Percentiles rank a stretch among this genome's conserved stretches.
Conservation (phyloP, 305 asterid species). For the Ruellia speciosa region DNA sequence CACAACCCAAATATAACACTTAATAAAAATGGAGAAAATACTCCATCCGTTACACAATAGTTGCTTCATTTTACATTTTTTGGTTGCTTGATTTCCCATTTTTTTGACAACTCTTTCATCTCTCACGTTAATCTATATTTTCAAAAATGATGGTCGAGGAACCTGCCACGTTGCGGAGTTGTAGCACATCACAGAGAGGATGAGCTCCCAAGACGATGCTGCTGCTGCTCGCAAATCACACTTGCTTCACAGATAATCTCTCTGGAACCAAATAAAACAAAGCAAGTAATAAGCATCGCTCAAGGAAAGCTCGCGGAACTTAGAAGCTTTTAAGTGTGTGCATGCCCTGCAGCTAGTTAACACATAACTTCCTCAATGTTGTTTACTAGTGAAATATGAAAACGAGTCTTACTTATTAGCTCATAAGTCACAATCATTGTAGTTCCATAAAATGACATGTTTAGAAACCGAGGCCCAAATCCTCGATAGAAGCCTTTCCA, state of each 20-base stretch:
- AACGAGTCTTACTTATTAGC: conserved; percentile 54
- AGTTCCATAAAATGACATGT: conserved; percentile 88
- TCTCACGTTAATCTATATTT: too few relatives aligned
- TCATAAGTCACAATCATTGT: conserved; percentile 91
- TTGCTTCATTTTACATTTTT: too few relatives aligned
- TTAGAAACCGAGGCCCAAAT: conserved; percentile 78
- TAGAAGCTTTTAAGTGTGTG: neutral
- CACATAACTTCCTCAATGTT: neutral
- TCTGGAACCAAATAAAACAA: conserved; percentile 30
- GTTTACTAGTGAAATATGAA: neutral
- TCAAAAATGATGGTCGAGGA: too few relatives aligned
- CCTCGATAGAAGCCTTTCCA: conserved; percentile 90
- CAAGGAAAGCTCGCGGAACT: neutral
- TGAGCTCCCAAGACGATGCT: too few relatives aligned
- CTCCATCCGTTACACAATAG: too few relatives aligned
- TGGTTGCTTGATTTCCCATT: too few relatives aligned
- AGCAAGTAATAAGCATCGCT: neutral
- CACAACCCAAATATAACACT: too few relatives aligned
- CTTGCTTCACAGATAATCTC: conserved; percentile 62
- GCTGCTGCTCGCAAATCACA: neutral
- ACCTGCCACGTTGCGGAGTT: too few relatives aligned
- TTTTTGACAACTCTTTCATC: too few relatives aligned
- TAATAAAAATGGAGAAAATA: too few relatives aligned
- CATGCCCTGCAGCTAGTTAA: neutral
- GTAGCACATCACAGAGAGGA: too few relatives aligned